These are phyloP conservation scores for Cryptosporidium meleagridis DNA, from an alignment of 169 alveolate genomes.

Conservation along the genomic window DNA sequence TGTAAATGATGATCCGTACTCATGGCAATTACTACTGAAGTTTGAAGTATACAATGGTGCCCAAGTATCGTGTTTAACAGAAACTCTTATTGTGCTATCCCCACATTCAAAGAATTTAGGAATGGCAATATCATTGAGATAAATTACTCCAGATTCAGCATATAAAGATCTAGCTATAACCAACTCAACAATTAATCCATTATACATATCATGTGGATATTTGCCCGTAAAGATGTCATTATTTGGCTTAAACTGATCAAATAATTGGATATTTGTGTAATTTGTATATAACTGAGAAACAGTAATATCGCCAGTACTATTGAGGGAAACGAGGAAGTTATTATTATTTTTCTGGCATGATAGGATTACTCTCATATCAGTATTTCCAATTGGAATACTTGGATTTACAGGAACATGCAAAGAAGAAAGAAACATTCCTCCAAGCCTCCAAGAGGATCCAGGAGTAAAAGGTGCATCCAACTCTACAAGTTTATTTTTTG, in stretches of 20 bases:
- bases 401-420: constrained; percentile 45
- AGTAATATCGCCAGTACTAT: constrained; percentile 26
- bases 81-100: constrained; percentile 10
- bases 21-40: constrained; percentile 54
- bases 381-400: constrained; percentile 24
- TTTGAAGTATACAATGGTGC: constrained; percentile 67
- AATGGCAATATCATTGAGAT: constrained; percentile 24
- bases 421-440: constrained; percentile 72
- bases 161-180: constrained; percentile 60
- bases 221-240: background rate
- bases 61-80: constrained; percentile 58
- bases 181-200: constrained; percentile 47
- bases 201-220: constrained; percentile 29
- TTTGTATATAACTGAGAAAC: constrained; percentile 29
- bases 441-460: constrained; percentile 63
- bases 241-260: background rate
- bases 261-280: constrained; percentile 6
- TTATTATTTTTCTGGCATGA: constrained; percentile 22
- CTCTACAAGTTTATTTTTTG: constrained; percentile 14
- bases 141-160: constrained; percentile 40
- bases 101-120: constrained; percentile 49
- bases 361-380: constrained; percentile 47
- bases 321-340: constrained; percentile 33
- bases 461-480: constrained; percentile 3
- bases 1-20: constrained; percentile 59